Evolutionary conservation across 768 basidiomycete genomes (phyloP).

Genomic region (Trametes cingulata): DNA sequence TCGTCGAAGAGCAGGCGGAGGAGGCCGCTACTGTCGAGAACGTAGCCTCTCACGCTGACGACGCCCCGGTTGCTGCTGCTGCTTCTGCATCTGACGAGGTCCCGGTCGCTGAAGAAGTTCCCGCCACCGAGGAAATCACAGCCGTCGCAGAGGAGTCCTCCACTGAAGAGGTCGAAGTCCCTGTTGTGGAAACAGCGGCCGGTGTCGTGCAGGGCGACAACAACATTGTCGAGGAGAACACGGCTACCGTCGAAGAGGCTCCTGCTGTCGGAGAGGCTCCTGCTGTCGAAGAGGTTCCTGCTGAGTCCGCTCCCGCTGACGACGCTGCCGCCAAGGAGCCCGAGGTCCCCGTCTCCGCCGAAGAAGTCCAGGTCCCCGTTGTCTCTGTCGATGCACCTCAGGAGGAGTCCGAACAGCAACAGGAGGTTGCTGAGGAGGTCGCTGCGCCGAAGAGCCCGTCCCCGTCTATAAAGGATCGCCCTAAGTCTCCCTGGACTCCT

Average conservation of each 20-base stretch:
- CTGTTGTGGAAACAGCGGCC: slow-evolving; percentile 2
- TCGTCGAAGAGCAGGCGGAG: background rate
- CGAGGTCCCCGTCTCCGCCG: background rate
- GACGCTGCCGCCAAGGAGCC: background rate
- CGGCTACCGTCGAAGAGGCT: background rate
- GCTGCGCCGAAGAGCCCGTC: slow-evolving; percentile 9
- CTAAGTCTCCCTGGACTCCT: slow-evolving; percentile 53
- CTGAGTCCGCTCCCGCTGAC: slow-evolving; percentile 9
- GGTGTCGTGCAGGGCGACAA: background rate
- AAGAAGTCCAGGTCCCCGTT: slow-evolving; percentile 4
- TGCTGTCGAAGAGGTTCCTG: background rate
- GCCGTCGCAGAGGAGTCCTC: too few relatives aligned
- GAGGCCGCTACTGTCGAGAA: background rate
- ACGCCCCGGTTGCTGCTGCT: background rate
- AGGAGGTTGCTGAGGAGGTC: slow-evolving; percentile 2
- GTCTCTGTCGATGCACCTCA: slow-evolving; percentile 11
- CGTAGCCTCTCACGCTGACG: background rate
- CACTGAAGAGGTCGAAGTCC: background rate
- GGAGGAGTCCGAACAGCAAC: slow-evolving; percentile 6
- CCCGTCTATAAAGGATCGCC: slow-evolving; percentile 34
- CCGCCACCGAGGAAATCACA: background rate
- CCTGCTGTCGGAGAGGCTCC: background rate
- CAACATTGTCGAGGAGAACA: background rate
- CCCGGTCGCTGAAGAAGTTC: background rate
- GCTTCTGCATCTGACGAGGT: background rate